A percentile compares a stretch with the other conserved stretches of the same genome.
Evolutionary conservation across 1,284 basidiomycete species (phyloP).

Genomic region (Wallemia ichthyophaga): DNA sequence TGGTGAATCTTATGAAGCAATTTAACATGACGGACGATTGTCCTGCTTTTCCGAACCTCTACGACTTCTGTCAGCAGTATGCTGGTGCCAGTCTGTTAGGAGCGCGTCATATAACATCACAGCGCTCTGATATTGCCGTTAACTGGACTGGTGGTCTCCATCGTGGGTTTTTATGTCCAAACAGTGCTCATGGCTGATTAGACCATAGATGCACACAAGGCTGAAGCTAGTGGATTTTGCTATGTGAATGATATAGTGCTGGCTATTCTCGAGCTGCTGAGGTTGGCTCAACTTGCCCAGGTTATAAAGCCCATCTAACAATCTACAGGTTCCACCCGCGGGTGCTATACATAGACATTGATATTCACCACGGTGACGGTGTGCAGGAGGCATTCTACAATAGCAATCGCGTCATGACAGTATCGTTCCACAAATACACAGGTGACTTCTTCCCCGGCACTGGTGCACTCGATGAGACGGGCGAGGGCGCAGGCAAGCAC

Average conservation of each 20-base stretch:
- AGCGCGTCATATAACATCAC: constrained; percentile 51
- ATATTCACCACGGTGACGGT: constrained; percentile 89
- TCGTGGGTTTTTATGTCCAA: constrained; percentile 13
- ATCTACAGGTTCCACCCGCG: constrained; percentile 44
- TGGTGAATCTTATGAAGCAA: constrained; percentile 7
- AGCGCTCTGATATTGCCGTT: constrained; percentile 77
- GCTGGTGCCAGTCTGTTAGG: constrained; percentile 70
- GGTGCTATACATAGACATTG: constrained; percentile 85
- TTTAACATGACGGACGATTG: constrained; percentile 85
- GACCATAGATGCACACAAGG: constrained; percentile 43
- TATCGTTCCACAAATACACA: constrained; percentile 97
- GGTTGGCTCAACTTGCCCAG: constrained; percentile 21
- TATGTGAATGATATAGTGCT: constrained; percentile 89
- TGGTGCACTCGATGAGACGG: constrained; percentile 66
- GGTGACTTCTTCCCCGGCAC: constrained; percentile 96
- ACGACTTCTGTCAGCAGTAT: constrained; percentile 72
- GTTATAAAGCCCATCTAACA: neutral
- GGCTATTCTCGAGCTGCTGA: constrained; percentile 63
- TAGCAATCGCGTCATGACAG: constrained; percentile 87
- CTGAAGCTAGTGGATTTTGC: constrained; percentile 85
- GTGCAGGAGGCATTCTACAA: constrained; percentile 95
- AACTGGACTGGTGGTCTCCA: constrained; percentile 93
- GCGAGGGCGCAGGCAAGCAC: constrained; percentile 62
- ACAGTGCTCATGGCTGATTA: neutral
- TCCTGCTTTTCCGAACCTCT: constrained; percentile 74